Evolutionary conservation across 2,329 filamentous ascomycete genomes (phyloP).

Genomic region (Fusarium sp.): DNA sequence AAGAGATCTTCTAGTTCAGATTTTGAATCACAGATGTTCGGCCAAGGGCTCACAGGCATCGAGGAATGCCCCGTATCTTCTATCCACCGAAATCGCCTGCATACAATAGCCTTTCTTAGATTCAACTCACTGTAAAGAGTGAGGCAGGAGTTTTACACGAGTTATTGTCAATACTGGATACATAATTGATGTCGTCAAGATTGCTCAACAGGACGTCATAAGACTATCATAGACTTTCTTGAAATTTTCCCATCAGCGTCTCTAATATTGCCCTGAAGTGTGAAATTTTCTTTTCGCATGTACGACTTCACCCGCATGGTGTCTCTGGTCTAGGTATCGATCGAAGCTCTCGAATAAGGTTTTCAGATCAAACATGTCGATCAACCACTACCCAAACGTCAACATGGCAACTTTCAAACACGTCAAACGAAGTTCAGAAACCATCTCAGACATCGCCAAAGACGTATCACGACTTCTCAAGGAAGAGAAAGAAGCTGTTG

Average conservation of each 20-base stretch:
- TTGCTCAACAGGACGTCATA: background rate
- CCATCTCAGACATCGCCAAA: constrained; percentile 20
- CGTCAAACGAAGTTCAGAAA: constrained; percentile 14
- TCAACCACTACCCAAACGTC: too few relatives aligned
- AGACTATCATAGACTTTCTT: background rate
- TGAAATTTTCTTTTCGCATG: background rate
- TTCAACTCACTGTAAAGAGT: background rate
- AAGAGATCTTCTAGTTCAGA: too few relatives aligned
- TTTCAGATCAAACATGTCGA: background rate
- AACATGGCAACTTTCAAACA: constrained; percentile 7
- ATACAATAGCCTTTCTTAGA: rapidly evolving
- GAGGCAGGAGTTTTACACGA: background rate
- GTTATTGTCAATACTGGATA: background rate
- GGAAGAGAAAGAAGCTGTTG: constrained; percentile 40
- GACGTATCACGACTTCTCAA: constrained; percentile 30
- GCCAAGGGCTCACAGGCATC: background rate
- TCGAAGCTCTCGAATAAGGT: background rate
- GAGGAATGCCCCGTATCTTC: background rate
- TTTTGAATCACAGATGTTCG: background rate
- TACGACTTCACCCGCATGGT: background rate
- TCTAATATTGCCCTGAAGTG: background rate
- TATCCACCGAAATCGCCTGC: background rate
- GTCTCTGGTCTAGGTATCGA: background rate
- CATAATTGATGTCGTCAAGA: background rate
- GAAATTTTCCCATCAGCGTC: rapidly evolving